Evolutionary conservation across 129 eudicot species (phyloP), one percentile per base, ranked within the genome.

Genomic region (Helianthus annuus): DNA sequence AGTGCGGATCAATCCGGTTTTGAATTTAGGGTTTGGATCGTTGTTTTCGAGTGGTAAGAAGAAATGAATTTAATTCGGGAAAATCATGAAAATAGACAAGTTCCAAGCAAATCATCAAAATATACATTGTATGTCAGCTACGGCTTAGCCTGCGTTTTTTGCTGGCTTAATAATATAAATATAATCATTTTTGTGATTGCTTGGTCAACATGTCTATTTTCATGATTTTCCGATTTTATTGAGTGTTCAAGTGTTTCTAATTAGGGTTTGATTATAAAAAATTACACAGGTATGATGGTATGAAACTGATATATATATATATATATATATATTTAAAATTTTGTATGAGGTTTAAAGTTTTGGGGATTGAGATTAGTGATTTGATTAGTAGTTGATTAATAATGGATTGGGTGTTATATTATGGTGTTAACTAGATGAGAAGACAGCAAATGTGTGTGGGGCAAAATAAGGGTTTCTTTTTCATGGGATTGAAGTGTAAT

Each of bases 11-110:
- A 85, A 66, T 49, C 97, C 97, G 19, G 89, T 87, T 40, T 17
- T 93, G 70, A 93, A 93, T 71, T 85, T 93, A 49, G 96, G 98
- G 10, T 80, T 93, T 15, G 92, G 90, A 10, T 87, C 95, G 2
- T 63, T 93, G 15, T 93, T 93, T 77, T 85, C 95, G 32, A 62
- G 53, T 66, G 79, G 81, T 73, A 87, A 85, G 85, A 95, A 85
- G 48, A 85, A 84, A 83, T 62, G 72, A 92, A 71, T 80, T 76
- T 66, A 90, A 71, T 64, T 3, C 36, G 36, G 32, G 36, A 32
- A 32, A 32, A 32, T 32, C 4, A 32, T 32, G 4, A 32, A 32
- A 32, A 32, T 32, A 32, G 36, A 32, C 36, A 32, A 32, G 36
- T 32, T 0, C 2, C 4, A 32, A 32, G 36, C 36, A 32, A 32